Evolutionary conservation across 2,329 filamentous ascomycete species (phyloP), one percentile per base, ranked within the genome.

Genomic region (Aspergillus bombycis): DNA sequence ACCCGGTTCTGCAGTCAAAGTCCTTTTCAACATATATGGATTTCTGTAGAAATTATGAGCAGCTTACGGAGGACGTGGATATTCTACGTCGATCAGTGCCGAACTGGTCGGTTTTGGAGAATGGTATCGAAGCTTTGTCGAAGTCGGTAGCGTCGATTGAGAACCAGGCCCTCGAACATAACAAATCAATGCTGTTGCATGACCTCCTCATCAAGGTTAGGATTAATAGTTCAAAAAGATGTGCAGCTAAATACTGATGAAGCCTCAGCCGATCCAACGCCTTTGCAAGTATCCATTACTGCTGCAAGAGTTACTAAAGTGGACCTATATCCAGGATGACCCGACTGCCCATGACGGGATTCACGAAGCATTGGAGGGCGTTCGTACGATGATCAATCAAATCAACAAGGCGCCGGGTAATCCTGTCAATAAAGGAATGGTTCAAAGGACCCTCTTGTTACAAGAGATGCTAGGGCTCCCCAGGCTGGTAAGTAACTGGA

Each of bases 201-300:
- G 95, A 98, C 78, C 83, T 98, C 6, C 84, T 98, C 61, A 93
- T 97, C 69, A 98, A 98, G 86, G 93, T 92, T 70, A 67, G 54
- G 45, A 77, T 55, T 38, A 36, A 66, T 68, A 61, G 38, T 12
- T 60, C 62, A 30, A 65, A 45, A 19, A 36, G 28, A 46, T 26
- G 32, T 21, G n/a, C 21, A 38, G 23, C 23, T 23, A 23, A 26
- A 30, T 43, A 30, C 62, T 75, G 38, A 75, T 53, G 19, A 38
- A 14, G n/a, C 0, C 11, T 56, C 36, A 96, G 92, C 95, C 94
- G 0, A 94, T 97, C 23, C 94, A 99, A 78, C 87, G 94, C 61
- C 86, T 97, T 26, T 96, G 93, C 81, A 93, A 91, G 79, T 98
- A 98, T 73, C 93, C 93, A 12, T 82, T 99, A 4, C 82, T 98